Percentiles rank a stretch among this genome's conserved stretches.
These are phyloP conservation scores for Medicago arabica DNA, from an alignment of 306 rosid genomes.

Conservation along the genomic window DNA sequence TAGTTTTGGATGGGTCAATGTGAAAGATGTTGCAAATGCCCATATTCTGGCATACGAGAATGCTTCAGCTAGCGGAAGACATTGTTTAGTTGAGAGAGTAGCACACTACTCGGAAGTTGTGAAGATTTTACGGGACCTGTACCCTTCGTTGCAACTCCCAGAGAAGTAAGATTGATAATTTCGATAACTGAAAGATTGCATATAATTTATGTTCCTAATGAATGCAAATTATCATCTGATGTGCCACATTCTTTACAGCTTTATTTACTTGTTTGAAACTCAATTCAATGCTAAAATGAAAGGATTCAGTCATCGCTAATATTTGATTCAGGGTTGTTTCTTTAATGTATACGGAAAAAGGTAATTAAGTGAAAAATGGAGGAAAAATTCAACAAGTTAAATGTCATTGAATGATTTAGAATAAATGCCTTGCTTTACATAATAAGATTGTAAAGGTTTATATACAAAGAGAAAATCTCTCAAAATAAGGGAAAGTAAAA, in stretches of 20 bases:
- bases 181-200: neutral
- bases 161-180: slow-evolving; percentile 59
- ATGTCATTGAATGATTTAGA: slow-evolving; percentile 6
- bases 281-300: neutral
- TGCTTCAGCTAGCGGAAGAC: slow-evolving; percentile 83
- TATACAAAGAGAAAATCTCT: neutral
- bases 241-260: neutral
- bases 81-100: slow-evolving; percentile 71
- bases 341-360: slow-evolving; percentile 1
- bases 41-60: slow-evolving; percentile 79
- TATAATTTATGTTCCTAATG: neutral
- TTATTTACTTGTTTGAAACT: slow-evolving; percentile 8
- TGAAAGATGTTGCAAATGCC: slow-evolving; percentile 81
- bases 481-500: neutral
- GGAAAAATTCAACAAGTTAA: slow-evolving; percentile 3
- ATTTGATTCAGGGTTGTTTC: slow-evolving; percentile 19
- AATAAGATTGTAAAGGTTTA: neutral
- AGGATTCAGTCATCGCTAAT: slow-evolving; percentile 3
- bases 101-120: slow-evolving; percentile 59
- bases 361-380: slow-evolving; percentile 6
- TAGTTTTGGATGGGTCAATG: slow-evolving; percentile 71
- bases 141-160: slow-evolving; percentile 65
- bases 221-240: neutral
- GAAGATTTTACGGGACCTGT: slow-evolving; percentile 54
- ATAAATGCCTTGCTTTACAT: neutral